Conservation (phyloP, 306 rosid genomes). For the apple (Malus domestica) region ASM211411v1 NC_041803.1:19941501-19942000, state of each 20-base stretch:
- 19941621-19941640: conserved; percentile 89
- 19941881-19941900: no score
- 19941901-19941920: no score
- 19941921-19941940: no score
- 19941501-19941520: conserved; percentile 93
- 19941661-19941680: conserved; percentile 76
- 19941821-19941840: no score
- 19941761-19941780: no score
- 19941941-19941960: no score
- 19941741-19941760: conserved; percentile 41
- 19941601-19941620: conserved; percentile 90
- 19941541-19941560: conserved; percentile 78
- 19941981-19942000: no score
- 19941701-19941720: conserved; percentile 89
- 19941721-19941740: conserved; percentile 89
- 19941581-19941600: conserved; percentile 93
- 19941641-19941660: conserved; percentile 77
- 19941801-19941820: no score
- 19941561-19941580: conserved; percentile 96
- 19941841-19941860: no score
- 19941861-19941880: no score
- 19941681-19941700: conserved; percentile 87
- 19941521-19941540: conserved; percentile 89
- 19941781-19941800: no score
- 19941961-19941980: no score